phyloP scores from a whole-genome alignment of 148 eudicot genomes.

The Suaeda aralocaspica region DNA sequence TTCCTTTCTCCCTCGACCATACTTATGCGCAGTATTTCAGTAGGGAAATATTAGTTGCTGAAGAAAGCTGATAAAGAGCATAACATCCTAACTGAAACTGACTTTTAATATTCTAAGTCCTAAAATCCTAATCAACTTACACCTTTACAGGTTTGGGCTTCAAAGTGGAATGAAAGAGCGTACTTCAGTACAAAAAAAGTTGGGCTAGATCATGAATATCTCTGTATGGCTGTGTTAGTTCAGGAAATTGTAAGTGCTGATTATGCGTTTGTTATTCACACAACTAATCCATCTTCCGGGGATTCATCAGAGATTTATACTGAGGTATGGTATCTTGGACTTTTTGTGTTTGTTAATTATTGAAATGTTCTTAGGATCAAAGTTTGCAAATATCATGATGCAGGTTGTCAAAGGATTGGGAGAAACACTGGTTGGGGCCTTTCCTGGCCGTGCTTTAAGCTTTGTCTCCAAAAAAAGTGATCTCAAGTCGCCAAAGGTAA shows the following conservation, averaged over 20 bases:
- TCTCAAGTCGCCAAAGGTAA: constrained; percentile 71
- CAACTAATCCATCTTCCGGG: constrained; percentile 96
- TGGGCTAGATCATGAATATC: constrained; percentile 81
- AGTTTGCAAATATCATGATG: background rate
- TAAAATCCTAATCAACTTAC: background rate
- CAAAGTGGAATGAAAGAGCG: constrained; percentile 98
- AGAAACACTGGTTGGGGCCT: constrained; percentile 97
- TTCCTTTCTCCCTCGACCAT: too few species aligned
- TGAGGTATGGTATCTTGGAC: constrained; percentile 47
- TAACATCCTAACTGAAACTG: too few species aligned
- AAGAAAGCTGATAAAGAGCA: too few species aligned
- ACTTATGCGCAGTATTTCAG: background rate
- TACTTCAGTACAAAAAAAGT: constrained; percentile 90
- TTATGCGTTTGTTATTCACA: constrained; percentile 96
- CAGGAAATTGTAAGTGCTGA: constrained; percentile 96
- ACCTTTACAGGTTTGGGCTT: constrained; percentile 84
- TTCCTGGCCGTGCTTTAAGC: constrained; percentile 90
- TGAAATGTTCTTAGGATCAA: background rate
- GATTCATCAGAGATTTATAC: constrained; percentile 93
- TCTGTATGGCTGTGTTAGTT: constrained; percentile 98
- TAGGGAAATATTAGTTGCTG: background rate
- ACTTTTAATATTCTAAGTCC: too few species aligned
- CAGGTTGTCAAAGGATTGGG: constrained; percentile 97
- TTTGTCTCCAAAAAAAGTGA: constrained; percentile 72
- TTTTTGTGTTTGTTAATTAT: background rate